Conservation (phyloP, 2,329 filamentous ascomycete species). For the Mycosphaerella sp. region DNA sequence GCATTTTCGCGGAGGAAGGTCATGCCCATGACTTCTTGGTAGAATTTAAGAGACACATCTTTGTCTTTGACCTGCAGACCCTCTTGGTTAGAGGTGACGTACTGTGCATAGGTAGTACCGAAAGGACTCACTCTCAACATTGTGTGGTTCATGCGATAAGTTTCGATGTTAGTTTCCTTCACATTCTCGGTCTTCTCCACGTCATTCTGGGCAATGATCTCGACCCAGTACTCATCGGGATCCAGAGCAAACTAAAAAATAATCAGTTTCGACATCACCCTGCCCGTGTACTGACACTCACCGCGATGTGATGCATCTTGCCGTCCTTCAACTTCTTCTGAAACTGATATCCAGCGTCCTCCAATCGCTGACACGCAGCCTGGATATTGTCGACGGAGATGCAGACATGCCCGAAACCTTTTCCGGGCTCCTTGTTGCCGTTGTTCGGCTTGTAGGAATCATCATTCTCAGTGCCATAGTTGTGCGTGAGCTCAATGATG, state of each 20-base stretch:
- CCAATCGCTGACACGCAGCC: conserved; percentile 80
- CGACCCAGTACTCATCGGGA: conserved; percentile 52
- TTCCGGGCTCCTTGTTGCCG: conserved; percentile 83
- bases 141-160: conserved; percentile 77
- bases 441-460: conserved; percentile 73
- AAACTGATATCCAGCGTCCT: conserved; percentile 85
- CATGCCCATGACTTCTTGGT: conserved; percentile 82
- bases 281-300: conserved; percentile 6
- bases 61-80: conserved; percentile 49
- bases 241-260: conserved; percentile 13
- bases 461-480: conserved; percentile 86
- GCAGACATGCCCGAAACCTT: conserved; percentile 78
- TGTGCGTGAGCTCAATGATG: conserved; percentile 76
- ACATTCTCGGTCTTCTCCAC: conserved; percentile 66
- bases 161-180: conserved; percentile 60
- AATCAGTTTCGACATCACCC: not conserved
- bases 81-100: too few relatives aligned
- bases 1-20: conserved; percentile 67
- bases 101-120: too few relatives aligned
- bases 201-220: conserved; percentile 67
- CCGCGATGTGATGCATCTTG: conserved; percentile 75
- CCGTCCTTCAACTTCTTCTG: conserved; percentile 93
- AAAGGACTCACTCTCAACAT: conserved; percentile 70
- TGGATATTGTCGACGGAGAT: conserved; percentile 66
- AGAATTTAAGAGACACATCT: conserved; percentile 45